Evolutionary conservation across 164 flowering plant genomes (phyloP).

Genomic region (Cinnamomum micranthum): DNA sequence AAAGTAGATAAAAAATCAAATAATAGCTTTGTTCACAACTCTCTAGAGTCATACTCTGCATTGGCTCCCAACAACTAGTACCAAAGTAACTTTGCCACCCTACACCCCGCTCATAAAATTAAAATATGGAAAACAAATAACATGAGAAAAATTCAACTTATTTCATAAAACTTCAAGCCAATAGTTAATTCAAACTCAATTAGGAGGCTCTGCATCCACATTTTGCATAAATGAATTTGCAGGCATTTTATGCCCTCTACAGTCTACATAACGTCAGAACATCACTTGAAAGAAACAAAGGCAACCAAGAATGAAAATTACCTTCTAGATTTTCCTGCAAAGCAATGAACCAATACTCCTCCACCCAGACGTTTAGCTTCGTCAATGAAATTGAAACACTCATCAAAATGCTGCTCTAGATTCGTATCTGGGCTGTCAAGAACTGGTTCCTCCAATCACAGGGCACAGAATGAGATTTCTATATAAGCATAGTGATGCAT

Average conservation of each 20-base stretch:
- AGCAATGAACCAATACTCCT: slow-evolving; percentile 84
- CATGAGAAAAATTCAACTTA: no score
- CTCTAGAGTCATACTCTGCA: no score
- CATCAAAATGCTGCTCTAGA: slow-evolving; percentile 61
- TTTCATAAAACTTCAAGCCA: no score
- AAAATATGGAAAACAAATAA: no score
- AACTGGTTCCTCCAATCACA: slow-evolving; percentile 26
- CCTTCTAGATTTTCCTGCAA: slow-evolving; percentile 92
- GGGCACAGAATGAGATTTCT: slow-evolving; percentile 11
- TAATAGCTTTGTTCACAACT: no score
- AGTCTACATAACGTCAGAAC: neutral
- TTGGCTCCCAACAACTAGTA: no score
- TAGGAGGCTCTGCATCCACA: neutral
- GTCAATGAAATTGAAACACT: slow-evolving; percentile 78
- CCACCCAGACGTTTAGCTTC: slow-evolving; percentile 76
- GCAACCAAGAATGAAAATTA: slow-evolving; percentile 19
- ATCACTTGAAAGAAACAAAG: neutral
- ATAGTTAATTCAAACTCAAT: no score
- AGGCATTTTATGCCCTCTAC: neutral
- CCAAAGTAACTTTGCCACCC: no score
- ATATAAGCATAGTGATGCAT: neutral
- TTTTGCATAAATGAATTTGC: neutral
- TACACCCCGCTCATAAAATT: no score
- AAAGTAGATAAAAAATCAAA: no score
- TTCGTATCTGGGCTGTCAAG: slow-evolving; percentile 49